phyloP scores from a whole-genome alignment of 2,329 filamentous ascomycete species.

The Knoxdaviesia capensis region DNA sequence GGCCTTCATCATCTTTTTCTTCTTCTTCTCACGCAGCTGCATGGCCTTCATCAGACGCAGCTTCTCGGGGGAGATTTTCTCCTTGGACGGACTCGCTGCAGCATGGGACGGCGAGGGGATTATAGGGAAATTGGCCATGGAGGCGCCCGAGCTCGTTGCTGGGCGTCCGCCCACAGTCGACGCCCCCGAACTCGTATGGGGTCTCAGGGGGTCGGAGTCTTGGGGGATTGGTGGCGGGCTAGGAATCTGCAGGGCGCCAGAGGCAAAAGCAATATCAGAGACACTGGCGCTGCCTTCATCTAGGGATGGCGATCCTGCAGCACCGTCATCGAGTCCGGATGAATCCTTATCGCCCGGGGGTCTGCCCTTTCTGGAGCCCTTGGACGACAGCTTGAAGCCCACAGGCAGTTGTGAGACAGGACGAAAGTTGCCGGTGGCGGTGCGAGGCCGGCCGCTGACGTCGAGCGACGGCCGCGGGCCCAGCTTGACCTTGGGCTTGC shows the following conservation, averaged over 20 bases:
- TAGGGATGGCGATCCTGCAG: no score
- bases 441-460: slow-evolving; percentile 37
- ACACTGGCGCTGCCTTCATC: background rate
- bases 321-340: no score
- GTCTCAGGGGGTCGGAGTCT: slow-evolving; percentile 4
- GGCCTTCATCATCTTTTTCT: slow-evolving; percentile 13
- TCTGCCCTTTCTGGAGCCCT: slow-evolving; percentile 31
- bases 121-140: slow-evolving; percentile 1
- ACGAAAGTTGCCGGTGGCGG: slow-evolving; percentile 37
- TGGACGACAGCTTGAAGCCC: slow-evolving; percentile 52
- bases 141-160: slow-evolving; percentile 3
- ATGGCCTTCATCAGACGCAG: slow-evolving; percentile 84
- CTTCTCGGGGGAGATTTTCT: slow-evolving; percentile 67
- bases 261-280: slow-evolving; percentile 16
- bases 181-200: slow-evolving; percentile 13
- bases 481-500: slow-evolving; percentile 71
- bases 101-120: slow-evolving; percentile 9
- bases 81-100: slow-evolving; percentile 21
- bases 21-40: slow-evolving; percentile 71
- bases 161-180: background rate
- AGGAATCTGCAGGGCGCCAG: slow-evolving; percentile 10
- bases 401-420: slow-evolving; percentile 64
- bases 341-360: slow-evolving; percentile 2
- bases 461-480: slow-evolving; percentile 67
- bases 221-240: no score